Percentiles rank a stretch among this genome's conserved stretches.
These are phyloP conservation scores for Candida jianshihensis DNA, from an alignment of 805 yeast species.

Conservation along the genomic window DNA sequence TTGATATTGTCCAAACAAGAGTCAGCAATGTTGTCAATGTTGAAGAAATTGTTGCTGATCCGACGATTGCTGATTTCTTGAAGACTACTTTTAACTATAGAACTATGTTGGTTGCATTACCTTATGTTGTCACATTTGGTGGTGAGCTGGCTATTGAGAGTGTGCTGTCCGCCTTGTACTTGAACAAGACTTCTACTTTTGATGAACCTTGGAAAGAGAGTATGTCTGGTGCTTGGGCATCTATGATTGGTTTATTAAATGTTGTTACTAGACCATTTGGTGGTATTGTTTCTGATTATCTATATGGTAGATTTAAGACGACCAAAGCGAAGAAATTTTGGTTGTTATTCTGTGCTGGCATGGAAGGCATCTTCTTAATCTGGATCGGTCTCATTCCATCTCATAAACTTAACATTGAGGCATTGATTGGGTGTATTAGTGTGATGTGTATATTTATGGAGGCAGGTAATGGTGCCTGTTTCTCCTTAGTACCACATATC, in stretches of 20 bases:
- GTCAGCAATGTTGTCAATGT: constrained; percentile 15
- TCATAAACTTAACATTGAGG: constrained; percentile 19
- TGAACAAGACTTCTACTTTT: constrained; percentile 7
- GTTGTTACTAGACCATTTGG: constrained; percentile 26
- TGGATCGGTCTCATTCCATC: constrained; percentile 28
- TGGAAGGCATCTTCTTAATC: constrained; percentile 27
- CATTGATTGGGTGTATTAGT: constrained; percentile 24
- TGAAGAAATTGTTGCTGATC: constrained; percentile 23
- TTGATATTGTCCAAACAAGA: constrained; percentile 11
- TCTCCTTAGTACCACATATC: constrained; percentile 28
- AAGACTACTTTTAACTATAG: constrained; percentile 19
- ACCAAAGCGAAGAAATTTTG: constrained; percentile 28
- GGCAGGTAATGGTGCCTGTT: constrained; percentile 33
- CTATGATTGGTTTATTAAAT: constrained; percentile 26
- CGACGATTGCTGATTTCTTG: constrained; percentile 13
- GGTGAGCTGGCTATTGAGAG: constrained; percentile 26
- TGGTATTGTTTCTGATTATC: constrained; percentile 23
- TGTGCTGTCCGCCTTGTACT: constrained; percentile 20
- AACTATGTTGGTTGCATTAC: constrained; percentile 23
- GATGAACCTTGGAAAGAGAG: constrained; percentile 16
- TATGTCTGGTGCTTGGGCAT: constrained; percentile 26
- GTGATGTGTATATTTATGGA: constrained; percentile 29
- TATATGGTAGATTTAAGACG: constrained; percentile 23
- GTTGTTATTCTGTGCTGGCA: constrained; percentile 24
- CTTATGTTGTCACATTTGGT: constrained; percentile 24